phyloP scores from a whole-genome alignment of 441 rosid genomes.

The Omphalea diandra region DNA sequence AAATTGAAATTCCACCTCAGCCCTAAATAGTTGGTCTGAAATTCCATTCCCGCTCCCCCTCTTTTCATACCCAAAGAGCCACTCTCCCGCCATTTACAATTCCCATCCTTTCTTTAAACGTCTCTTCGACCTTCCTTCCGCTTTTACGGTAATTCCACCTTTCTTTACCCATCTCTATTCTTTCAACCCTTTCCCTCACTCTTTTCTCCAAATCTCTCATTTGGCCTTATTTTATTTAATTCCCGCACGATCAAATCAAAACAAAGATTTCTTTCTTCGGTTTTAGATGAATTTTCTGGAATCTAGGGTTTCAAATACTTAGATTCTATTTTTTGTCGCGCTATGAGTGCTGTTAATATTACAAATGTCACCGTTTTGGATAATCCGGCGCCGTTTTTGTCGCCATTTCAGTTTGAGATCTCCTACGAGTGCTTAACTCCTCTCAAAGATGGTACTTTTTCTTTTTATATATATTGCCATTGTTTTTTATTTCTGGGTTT shows the following conservation, averaged over 20 bases:
- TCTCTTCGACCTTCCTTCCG: no score
- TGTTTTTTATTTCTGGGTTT: neutral
- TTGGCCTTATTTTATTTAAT: neutral
- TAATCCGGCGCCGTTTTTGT: constrained; percentile 81
- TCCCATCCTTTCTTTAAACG: neutral
- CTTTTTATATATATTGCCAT: neutral
- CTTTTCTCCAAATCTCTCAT: neutral
- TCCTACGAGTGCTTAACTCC: constrained; percentile 95
- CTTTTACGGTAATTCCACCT: neutral
- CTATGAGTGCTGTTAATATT: constrained; percentile 89
- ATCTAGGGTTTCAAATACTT: constrained; percentile 33
- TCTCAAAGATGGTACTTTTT: constrained; percentile 78
- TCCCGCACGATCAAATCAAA: neutral
- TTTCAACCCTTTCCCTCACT: neutral
- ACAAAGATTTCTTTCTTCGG: neutral
- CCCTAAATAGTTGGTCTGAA: constrained; percentile 7
- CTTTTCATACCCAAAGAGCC: constrained; percentile 1
- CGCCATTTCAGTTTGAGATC: constrained; percentile 94
- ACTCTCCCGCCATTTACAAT: neutral
- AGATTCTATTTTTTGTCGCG: constrained; percentile 11
- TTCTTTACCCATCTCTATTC: neutral
- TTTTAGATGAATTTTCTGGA: constrained; percentile 30
- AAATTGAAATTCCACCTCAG: constrained; percentile 3
- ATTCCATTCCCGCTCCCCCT: constrained; percentile 5
- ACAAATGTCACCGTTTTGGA: constrained; percentile 89